A percentile compares a stretch with the other conserved stretches of the same genome.
Conservation (phyloP, 768 basidiomycete genomes). For the Clitopilus passeckerianus region DNA sequence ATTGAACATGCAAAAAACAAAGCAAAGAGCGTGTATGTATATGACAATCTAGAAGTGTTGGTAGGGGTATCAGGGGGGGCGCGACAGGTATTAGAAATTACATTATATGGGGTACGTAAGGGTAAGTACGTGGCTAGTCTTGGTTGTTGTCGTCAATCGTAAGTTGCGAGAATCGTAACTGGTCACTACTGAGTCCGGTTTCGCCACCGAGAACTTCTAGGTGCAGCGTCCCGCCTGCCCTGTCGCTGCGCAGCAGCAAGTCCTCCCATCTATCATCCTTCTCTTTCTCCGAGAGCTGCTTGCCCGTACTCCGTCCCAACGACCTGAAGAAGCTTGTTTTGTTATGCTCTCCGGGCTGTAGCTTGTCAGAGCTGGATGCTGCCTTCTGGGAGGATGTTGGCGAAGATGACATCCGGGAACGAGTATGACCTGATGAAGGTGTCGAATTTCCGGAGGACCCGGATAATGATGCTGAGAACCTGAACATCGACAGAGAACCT, state of each 20-base stretch:
- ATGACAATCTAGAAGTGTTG: too few species aligned
- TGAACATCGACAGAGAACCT: constrained; percentile 8
- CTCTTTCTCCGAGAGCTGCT: constrained; percentile 56
- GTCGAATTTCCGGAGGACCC: constrained; percentile 8
- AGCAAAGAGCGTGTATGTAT: not conserved
- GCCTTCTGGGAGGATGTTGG: not conserved
- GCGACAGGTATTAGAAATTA: not conserved
- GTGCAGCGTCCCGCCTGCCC: constrained; percentile 72
- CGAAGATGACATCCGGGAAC: not conserved
- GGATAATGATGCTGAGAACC: not conserved
- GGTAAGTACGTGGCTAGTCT: not conserved
- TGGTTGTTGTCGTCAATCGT: not conserved
- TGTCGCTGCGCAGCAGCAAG: constrained; percentile 57
- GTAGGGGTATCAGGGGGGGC: not conserved
- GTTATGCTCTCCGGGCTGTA: not conserved
- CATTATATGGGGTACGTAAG: not conserved
- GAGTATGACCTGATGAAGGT: constrained; percentile 19
- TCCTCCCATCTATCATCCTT: constrained; percentile 72
- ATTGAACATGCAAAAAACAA: too few species aligned
- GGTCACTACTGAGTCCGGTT: constrained; percentile 11
- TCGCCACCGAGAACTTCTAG: constrained; percentile 33
- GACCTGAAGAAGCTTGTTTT: constrained; percentile 26
- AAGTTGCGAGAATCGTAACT: constrained; percentile 10
- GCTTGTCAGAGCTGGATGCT: not conserved
- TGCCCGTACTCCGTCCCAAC: constrained; percentile 25